Evolutionary conservation across 2,329 filamentous ascomycete genomes (phyloP).

Genomic region (Colletotrichum echinochloae): DNA sequence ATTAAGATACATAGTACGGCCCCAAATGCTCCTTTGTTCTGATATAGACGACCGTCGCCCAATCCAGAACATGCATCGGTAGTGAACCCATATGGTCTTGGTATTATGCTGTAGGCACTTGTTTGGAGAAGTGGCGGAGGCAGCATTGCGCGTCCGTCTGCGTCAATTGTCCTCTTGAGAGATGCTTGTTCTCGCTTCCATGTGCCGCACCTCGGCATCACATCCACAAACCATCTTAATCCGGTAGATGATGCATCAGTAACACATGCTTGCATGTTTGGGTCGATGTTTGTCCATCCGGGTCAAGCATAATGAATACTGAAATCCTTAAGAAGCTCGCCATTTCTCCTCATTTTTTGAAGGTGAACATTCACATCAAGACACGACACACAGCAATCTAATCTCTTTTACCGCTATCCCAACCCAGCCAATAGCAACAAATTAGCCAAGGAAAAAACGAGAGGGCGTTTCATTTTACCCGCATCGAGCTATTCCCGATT

Average conservation of each 20-base stretch:
- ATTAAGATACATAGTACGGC: too few relatives aligned
- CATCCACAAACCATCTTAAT: too few relatives aligned
- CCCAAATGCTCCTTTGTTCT: too few relatives aligned
- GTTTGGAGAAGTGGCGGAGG: not conserved
- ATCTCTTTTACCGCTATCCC: not conserved
- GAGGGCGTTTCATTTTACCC: not conserved
- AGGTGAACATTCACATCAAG: not conserved
- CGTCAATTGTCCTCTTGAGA: not conserved
- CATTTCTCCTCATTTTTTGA: not conserved
- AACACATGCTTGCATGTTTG: not conserved
- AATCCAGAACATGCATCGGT: too few relatives aligned
- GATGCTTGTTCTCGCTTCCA: not conserved
- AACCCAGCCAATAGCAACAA: not conserved
- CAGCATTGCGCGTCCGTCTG: not conserved
- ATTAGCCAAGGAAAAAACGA: not conserved
- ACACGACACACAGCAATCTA: not conserved
- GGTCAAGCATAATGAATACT: not conserved
- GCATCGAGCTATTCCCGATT: conserved; percentile 14
- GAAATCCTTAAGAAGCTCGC: not conserved
- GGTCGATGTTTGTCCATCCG: not conserved
- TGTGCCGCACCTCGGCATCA: not conserved
- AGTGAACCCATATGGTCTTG: too few relatives aligned
- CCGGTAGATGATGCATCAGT: not conserved
- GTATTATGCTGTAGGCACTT: too few relatives aligned
- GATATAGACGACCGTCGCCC: too few relatives aligned